Evolutionary conservation across 164 flowering plant genomes (phyloP).

Genomic region (Macadamia tetraphylla): DNA sequence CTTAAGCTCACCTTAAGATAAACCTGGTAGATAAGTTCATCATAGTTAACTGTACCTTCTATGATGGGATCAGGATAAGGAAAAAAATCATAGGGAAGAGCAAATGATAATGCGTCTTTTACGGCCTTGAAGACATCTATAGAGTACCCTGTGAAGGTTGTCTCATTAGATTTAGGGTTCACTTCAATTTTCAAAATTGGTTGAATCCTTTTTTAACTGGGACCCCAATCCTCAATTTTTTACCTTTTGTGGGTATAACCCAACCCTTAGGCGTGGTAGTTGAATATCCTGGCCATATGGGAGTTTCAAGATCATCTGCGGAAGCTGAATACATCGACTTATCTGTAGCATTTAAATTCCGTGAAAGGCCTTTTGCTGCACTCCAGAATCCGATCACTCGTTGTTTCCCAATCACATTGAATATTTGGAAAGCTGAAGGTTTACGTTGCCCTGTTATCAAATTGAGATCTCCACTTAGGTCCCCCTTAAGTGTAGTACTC

Average conservation of each 20-base stretch:
- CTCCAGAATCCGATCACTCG: constrained; percentile 39
- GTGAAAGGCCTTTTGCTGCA: constrained; percentile 16
- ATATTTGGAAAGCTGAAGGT: constrained; percentile 20
- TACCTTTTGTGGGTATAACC: constrained; percentile 23
- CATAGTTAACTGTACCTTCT: constrained; percentile 10
- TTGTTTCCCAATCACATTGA: constrained; percentile 30
- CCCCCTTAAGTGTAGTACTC: constrained; percentile 17
- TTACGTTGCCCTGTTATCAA: constrained; percentile 26
- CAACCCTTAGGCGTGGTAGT: constrained; percentile 21
- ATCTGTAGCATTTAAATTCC: not conserved
- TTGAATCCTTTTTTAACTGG: constrained; percentile 26
- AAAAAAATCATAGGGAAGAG: constrained; percentile 34
- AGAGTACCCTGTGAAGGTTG: constrained; percentile 19
- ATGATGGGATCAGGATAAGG: constrained; percentile 19
- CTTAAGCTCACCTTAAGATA: constrained; percentile 21
- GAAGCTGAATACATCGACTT: not conserved
- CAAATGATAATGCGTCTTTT: constrained; percentile 26
- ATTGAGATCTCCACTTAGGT: constrained; percentile 33
- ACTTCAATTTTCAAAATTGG: constrained; percentile 25
- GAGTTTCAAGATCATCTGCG: too few species aligned
- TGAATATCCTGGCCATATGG: constrained; percentile 41
- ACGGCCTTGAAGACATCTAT: constrained; percentile 37
- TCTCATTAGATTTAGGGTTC: constrained; percentile 14
- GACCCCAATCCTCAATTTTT: constrained; percentile 27
- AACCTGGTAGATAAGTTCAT: constrained; percentile 26